Percentiles rank a stretch among this genome's conserved stretches.
Conservation (phyloP, 257 asterid species). For the Lantana camara region DNA sequence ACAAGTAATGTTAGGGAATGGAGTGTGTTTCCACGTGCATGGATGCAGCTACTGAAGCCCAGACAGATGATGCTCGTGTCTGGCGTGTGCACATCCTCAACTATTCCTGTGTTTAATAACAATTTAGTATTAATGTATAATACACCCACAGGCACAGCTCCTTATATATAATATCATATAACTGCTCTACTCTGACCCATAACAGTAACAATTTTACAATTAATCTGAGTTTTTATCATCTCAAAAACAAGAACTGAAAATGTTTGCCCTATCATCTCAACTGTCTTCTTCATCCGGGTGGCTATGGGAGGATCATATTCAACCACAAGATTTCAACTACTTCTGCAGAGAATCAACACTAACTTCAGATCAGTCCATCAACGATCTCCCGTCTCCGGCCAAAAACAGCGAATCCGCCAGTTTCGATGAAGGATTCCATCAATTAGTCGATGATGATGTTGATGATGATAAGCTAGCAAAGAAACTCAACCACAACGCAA, state of each 20-base stretch:
- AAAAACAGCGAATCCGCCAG: conserved; percentile 15
- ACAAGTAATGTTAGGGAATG: too few relatives aligned
- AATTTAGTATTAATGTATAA: too few relatives aligned
- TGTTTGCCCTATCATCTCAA: conserved; percentile 44
- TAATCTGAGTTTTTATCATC: not conserved
- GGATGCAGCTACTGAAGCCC: conserved; percentile 1
- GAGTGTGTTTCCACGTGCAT: conserved; percentile 33
- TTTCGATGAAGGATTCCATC: not conserved
- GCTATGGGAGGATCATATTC: conserved; percentile 38
- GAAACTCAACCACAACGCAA: conserved; percentile 78
- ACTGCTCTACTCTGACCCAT: too few relatives aligned
- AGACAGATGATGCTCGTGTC: conserved; percentile 18
- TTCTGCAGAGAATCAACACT: conserved; percentile 27
- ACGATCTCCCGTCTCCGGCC: conserved; percentile 37
- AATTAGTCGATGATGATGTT: conserved; percentile 5
- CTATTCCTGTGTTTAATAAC: conserved; percentile 20
- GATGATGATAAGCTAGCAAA: conserved; percentile 26
- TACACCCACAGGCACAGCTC: too few relatives aligned
- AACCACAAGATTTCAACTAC: conserved; percentile 31
- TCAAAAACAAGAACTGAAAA: not conserved
- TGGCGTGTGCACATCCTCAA: conserved; percentile 5
- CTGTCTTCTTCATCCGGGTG: conserved; percentile 31
- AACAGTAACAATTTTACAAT: conserved; percentile 15
- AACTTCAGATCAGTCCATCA: conserved; percentile 34
- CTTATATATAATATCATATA: too few relatives aligned